These are phyloP conservation scores for Raphidocelis subcapitata DNA, from an alignment of 139 green algal genomes.

Conservation along the genomic window DNA sequence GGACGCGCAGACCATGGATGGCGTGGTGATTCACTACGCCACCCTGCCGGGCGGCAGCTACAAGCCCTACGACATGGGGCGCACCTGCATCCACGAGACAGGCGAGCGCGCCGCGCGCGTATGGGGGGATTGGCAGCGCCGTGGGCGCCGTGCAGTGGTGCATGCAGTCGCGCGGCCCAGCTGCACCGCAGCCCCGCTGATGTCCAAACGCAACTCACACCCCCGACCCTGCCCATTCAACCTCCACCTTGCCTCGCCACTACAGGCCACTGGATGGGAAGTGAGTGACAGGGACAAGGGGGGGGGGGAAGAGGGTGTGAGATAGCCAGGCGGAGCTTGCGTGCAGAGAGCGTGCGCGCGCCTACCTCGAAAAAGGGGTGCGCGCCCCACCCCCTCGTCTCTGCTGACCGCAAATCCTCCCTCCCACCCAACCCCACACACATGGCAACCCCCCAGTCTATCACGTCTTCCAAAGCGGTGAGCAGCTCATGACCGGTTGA, in stretches of 20 bases:
- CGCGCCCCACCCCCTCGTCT: background rate
- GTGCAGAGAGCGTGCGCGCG: background rate
- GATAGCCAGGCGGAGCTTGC: background rate
- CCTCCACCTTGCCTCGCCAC: too few species aligned
- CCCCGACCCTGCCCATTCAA: too few species aligned
- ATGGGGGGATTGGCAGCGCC: too few species aligned
- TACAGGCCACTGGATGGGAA: slow-evolving; percentile 23
- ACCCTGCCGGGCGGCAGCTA: slow-evolving; percentile 28
- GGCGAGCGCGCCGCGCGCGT: too few species aligned
- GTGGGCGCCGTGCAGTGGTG: too few species aligned
- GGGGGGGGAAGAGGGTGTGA: background rate
- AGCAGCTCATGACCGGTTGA: background rate
- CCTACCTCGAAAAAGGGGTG: background rate
- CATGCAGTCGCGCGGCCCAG: too few species aligned
- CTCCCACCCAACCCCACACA: background rate
- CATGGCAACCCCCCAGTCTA: slow-evolving; percentile 13
- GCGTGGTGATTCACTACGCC: slow-evolving; percentile 29
- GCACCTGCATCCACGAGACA: slow-evolving; percentile 26
- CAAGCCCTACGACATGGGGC: slow-evolving; percentile 28
- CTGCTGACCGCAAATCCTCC: background rate
- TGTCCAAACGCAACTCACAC: too few species aligned
- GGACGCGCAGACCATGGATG: slow-evolving; percentile 21
- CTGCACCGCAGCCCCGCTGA: too few species aligned
- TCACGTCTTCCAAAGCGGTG: slow-evolving; percentile 30
- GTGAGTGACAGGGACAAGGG: background rate